Conservation (phyloP, 225 moss, liverwort and hornwort genomes). For the Polytrichum formosum region DNA sequence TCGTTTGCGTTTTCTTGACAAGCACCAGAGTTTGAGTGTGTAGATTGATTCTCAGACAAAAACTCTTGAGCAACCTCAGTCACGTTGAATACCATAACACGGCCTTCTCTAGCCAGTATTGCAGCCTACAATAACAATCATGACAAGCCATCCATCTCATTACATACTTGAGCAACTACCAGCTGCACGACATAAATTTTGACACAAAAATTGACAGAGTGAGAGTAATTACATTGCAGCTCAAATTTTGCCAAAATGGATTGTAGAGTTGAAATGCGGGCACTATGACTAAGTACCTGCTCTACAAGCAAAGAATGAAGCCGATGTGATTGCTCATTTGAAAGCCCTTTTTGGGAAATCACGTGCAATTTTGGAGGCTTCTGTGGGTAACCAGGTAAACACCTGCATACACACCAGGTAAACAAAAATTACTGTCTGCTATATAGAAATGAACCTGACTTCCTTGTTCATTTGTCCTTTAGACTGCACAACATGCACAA, state of each 20-base stretch:
- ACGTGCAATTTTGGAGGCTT: conserved; percentile 78
- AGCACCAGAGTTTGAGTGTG: conserved; percentile 15
- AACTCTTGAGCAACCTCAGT: conserved; percentile 79
- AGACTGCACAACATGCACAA: too few species aligned
- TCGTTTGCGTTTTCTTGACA: conserved; percentile 26
- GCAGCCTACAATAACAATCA: conserved; percentile 39
- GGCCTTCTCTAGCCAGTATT: conserved; percentile 75
- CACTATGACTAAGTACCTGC: conserved; percentile 39
- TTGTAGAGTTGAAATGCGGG: background rate
- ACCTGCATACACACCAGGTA: conserved; percentile 24
- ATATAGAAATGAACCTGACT: too few species aligned
- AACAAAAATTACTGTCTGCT: too few species aligned
- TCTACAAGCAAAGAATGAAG: conserved; percentile 76
- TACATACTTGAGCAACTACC: too few species aligned
- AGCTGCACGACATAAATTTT: too few species aligned
- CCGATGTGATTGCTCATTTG: conserved; percentile 56
- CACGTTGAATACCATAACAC: conserved; percentile 82
- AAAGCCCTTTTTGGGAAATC: conserved; percentile 54
- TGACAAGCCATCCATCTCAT: too few species aligned
- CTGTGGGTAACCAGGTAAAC: conserved; percentile 76
- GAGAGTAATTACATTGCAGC: too few species aligned
- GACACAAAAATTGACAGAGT: too few species aligned
- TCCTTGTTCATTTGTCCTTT: too few species aligned
- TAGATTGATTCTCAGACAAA: conserved; percentile 56
- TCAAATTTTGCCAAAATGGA: too few species aligned